Evolutionary conservation across 2,329 filamentous ascomycete genomes (phyloP).

Genomic region (Thelonectria blattea): DNA sequence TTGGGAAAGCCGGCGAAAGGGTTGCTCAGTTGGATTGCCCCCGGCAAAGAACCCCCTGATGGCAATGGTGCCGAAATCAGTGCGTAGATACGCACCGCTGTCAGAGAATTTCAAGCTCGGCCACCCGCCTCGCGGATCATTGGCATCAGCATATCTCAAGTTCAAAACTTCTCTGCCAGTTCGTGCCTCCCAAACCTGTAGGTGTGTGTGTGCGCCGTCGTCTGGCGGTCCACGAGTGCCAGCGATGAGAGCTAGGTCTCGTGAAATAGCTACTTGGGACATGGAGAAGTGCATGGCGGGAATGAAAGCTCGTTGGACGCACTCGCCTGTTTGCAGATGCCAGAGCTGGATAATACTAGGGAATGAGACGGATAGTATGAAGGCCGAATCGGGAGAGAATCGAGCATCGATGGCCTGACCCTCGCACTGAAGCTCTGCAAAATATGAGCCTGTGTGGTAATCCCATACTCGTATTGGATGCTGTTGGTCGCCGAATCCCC

Average conservation of each 20-base stretch:
- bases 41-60: not conserved
- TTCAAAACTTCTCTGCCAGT: not conserved
- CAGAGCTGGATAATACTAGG: not conserved
- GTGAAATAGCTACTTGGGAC: no score
- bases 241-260: no score
- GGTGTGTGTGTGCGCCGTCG: no score
- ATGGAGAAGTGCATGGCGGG: no score
- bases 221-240: no score
- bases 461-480: not conserved
- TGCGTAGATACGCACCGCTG: not conserved
- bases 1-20: not conserved
- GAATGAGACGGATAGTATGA: not conserved
- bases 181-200: not conserved
- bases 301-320: no score
- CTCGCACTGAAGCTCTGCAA: not conserved
- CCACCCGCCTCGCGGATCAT: no score
- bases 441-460: not conserved
- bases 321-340: not conserved
- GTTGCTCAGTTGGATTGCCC: not conserved
- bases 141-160: no score
- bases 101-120: not conserved
- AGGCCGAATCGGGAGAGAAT: not conserved
- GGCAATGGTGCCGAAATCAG: not conserved
- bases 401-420: not conserved
- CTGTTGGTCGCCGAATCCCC: no score